Evolutionary conservation across 2,329 filamentous ascomycete species (phyloP), one percentile per base, ranked within the genome.

Genomic region (Trichoderma brevicompactum): DNA sequence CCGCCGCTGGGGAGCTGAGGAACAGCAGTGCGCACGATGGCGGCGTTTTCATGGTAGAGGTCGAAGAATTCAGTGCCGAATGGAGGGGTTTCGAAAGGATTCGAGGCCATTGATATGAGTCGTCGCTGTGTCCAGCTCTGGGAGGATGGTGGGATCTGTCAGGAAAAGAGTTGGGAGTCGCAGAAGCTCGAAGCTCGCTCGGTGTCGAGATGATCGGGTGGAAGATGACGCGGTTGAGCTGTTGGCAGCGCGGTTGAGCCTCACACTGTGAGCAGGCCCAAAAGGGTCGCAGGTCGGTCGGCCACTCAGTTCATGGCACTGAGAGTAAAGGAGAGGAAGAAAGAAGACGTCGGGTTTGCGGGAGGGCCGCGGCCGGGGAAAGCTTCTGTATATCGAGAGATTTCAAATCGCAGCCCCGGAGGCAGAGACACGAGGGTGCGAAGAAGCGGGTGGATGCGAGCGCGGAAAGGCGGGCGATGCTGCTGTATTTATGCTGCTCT

Each of bases 1-100:
- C 78, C 78, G 59, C 85, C 85, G 65, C 78, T 77, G 2, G 85
- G 85, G 9, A 87, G 78, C 65, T 70, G 67, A 64, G 77, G 67
- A 66, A 36, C 12, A 59, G 68, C 72, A 68, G 65, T 62, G 41
- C 67, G 69, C 52, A 69, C 68, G 54, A 75, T 56, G 38, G 73
- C 65, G 40, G 74, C 70, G 69, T 77, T 78, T 76, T 87, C 84
- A 71, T 78, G 82, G 72, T 85, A 84, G 59, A 86, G 84, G 69
- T 85, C 81, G 77, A 87, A 86, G 67, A 83, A 81, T 65, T 81
- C 79, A 68, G 75, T 75, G 70, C 77, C 76, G 70, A 79, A 74
- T 41, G 79, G 75, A 67, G 78, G 74, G 67, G 78, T 73, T 63
- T 84, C 80, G 75, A 82, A 81, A 56, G 80, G 78, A 77, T 79